Evolutionary conservation across 805 yeast genomes (phyloP), one percentile per base, ranked within the genome.

Genomic region (Candida berthetii): DNA sequence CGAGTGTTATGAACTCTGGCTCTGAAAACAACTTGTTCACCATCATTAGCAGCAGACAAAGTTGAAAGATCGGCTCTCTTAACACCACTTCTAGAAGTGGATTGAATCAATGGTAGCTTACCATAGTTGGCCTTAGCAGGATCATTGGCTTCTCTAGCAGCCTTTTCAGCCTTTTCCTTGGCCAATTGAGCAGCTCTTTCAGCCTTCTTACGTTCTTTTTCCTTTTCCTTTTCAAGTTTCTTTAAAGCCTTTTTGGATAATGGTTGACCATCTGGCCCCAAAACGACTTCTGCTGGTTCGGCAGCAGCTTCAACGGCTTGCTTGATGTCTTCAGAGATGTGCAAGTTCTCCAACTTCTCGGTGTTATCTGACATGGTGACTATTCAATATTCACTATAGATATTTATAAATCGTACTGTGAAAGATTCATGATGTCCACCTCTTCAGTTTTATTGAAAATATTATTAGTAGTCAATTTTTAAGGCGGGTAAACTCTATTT

Each of bases 1-100:
- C 99, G 85, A 13, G 91, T 77, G 47, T 81, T 88, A 66, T 93
- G 98, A 36, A 90, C 76, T 69, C 99, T 80, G 37, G 98, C 98
- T 68, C 99, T 82, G 70, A 95, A 80, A 13, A 85, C 71, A 42
- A 93, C 85, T 50, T 78, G 78, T 53, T 80, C 75, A 43, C 91
- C 96, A 48, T 81, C 95, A 56, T 71, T 55, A 46, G 75, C 74
- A 42, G 78, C 75, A 46, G 77, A 69, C 53, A 85, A 69, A 31
- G 72, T 69, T 38, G 62, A 57, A 53, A 93, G 69, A 50, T 76
- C 64, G 45, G 74, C 62, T 65, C 98, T 80, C 52, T 67, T 58
- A 41, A 72, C 69, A 36, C 83, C 85, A n/a, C 87, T 72, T 66
- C 82, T 82, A 44, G 69, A 63, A 7, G 75, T 57, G 37, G 96